phyloP scores from a whole-genome alignment of 495 filamentous ascomycete genomes.

The Xylaria cubensis region DNA sequence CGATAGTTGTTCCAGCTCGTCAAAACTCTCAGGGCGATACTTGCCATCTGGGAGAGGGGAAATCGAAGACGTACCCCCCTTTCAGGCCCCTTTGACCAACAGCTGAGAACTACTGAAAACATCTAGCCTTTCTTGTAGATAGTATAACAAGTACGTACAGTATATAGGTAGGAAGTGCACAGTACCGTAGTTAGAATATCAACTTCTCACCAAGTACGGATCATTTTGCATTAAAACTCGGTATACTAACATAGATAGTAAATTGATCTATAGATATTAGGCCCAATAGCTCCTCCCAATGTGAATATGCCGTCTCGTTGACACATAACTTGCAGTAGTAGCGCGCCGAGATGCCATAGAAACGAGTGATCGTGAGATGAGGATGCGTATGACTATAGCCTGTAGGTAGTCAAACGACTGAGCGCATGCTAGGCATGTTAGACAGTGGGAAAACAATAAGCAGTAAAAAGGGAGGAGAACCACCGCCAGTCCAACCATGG shows the following conservation, averaged over 20 bases:
- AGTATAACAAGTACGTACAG: neutral
- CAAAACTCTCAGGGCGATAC: neutral
- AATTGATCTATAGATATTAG: neutral
- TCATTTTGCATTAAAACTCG: neutral
- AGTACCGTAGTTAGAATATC: neutral
- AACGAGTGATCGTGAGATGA: conserved; percentile 13
- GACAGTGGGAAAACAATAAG: neutral
- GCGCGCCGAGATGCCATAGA: conserved; percentile 19
- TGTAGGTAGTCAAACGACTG: neutral
- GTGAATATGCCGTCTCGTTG: neutral
- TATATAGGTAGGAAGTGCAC: neutral
- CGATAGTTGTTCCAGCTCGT: neutral
- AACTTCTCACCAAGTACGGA: neutral
- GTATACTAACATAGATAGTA: conserved; percentile 11
- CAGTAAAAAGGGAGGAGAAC: neutral
- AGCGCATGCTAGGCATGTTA: neutral
- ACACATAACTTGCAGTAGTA: conserved; percentile 19
- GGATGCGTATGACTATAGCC: conserved; percentile 7
- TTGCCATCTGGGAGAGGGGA: neutral
- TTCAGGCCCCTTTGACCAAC: neutral
- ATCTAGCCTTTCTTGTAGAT: conserved; percentile 2
- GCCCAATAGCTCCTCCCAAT: conserved; percentile 10
- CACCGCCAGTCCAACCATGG: conserved; percentile 14
- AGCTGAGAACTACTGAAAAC: conserved; percentile 6
- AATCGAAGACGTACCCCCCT: neutral